Base-by-base conservation (phyloP, 2,329 filamentous ascomycete genomes). In the Aspergillus jensenii region DNA sequence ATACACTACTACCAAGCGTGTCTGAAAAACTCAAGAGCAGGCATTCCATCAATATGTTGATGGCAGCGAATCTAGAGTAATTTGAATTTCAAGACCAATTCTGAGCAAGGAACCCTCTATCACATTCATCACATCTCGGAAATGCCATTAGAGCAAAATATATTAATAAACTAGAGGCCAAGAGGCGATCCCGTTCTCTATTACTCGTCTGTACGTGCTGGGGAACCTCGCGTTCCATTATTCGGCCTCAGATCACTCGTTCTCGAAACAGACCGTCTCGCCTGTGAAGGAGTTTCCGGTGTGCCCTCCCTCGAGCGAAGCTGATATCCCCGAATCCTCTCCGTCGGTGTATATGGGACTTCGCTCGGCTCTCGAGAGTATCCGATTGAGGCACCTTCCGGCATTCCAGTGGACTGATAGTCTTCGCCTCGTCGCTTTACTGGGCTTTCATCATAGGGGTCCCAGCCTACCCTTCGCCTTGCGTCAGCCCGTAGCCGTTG, bases 361-460 rank as follows among this genome's bases (percentile, higher is more conserved):
- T 70, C 66, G 14, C 58, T 55, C 33, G 51, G 59, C 12, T 68
- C 66, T 31, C 67, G 61, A 1, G 61, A 55, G 52, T 65, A 69
- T 5, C 67, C 56, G n/a, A 65, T 60, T 7, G 69, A 69, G 33
- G 66, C 66, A 8, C 21, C 43, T n/a, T 46, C 66, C 49, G 57
- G 58, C 48, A 55, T 70, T 59, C 58, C 77, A 72, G 63, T 65
- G 54, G 83, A 82, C 48, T 86, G 80, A 63, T 89, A 88, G n/a
- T 87, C 85, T 67, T 90, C 87, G 2, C 85, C 85, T 3, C 84
- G 78, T 12, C 80, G 78, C 68, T 90, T 90, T 52, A 90, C 78
- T 0, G 87, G 87, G 56, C 84, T 87, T 68, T 90, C 87, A 59
- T 90, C 85, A 69, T 90, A 90, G 0, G 87, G 87, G 68, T 90